Base-by-base conservation (phyloP, 495 filamentous ascomycete species). In the Acidomyces sp. region DNA sequence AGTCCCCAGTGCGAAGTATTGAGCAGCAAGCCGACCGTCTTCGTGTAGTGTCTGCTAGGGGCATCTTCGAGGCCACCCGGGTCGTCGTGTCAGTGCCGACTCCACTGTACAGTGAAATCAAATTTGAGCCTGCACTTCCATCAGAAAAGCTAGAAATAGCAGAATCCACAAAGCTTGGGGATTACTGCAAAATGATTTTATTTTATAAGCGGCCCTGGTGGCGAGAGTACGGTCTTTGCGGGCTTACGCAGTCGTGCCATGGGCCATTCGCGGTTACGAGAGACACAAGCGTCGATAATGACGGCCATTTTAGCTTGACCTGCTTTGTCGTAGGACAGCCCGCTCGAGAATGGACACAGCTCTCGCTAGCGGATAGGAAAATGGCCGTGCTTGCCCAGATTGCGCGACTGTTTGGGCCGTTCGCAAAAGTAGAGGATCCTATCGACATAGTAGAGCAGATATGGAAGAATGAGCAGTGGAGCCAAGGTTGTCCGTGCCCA, bases 21-120 rank as follows among this genome's bases (percentile, higher is more conserved):
- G 23, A 30, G 27, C 42, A 54, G 17, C 3, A 2, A 12, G 24
- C 17, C 22, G 33, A 22, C n/a, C 22, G 26, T 16, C 26, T 47
- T 11, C 29, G 20, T 6, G 37, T 41, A 9, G 40, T 36, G 15
- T 39, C 47, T 12, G 35, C 38, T 3, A 26, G 34, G 18, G 47
- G 47, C 18, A 33, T 19, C 4, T 41, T 28, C 32, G 33, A 37
- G 15, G 34, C 46, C 5, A 35, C 36, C 3, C 21, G 36, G 12
- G 48, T 51, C 31, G 34, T 54, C 33, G 30, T 54, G n/a, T 47
- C 42, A 6, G 39, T 52, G 5, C 51, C 51, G 11, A 54, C 42
- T 17, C 34, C 49, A n/a, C 15, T 44, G 18, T 48, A 45, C 18
- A 27, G 17, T 1, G 34, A 39, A 18, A 47, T 54, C 32, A 37